Conservation (phyloP, 805 yeast species). For the Jamesozyma lodderae region DNA sequence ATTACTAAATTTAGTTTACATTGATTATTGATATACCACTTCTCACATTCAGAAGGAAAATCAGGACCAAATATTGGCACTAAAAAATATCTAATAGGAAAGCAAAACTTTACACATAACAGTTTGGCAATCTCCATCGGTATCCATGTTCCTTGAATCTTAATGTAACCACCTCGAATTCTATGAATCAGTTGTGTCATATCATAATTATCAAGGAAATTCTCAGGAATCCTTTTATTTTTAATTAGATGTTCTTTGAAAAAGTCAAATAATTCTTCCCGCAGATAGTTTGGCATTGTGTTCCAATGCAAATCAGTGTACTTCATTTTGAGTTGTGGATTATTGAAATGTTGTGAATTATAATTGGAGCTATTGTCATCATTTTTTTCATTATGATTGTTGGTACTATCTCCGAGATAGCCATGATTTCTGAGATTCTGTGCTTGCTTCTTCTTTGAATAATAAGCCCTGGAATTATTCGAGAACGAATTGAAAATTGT, state of each 20-base stretch:
- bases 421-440: background rate
- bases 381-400: background rate
- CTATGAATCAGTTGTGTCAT: constrained; percentile 37
- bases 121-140: constrained; percentile 59
- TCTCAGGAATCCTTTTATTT: constrained; percentile 7
- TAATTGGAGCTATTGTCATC: background rate
- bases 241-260: constrained; percentile 10
- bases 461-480: background rate
- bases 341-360: too few species aligned
- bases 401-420: too few species aligned
- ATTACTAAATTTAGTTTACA: background rate
- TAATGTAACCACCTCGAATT: constrained; percentile 85
- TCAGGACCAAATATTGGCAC: constrained; percentile 71
- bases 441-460: background rate
- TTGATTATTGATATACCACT: constrained; percentile 4
- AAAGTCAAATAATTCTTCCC: constrained; percentile 8
- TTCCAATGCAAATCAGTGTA: constrained; percentile 27
- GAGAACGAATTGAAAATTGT: constrained; percentile 1
- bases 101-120: constrained; percentile 68
- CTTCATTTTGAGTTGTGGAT: constrained; percentile 3
- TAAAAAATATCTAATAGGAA: constrained; percentile 61
- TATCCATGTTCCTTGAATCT: constrained; percentile 92
- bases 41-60: constrained; percentile 37
- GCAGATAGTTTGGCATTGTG: constrained; percentile 13
- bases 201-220: constrained; percentile 10